phyloP scores from a whole-genome alignment of 2,329 filamentous ascomycete species.

The Aspergillus hiratsukae region DNA sequence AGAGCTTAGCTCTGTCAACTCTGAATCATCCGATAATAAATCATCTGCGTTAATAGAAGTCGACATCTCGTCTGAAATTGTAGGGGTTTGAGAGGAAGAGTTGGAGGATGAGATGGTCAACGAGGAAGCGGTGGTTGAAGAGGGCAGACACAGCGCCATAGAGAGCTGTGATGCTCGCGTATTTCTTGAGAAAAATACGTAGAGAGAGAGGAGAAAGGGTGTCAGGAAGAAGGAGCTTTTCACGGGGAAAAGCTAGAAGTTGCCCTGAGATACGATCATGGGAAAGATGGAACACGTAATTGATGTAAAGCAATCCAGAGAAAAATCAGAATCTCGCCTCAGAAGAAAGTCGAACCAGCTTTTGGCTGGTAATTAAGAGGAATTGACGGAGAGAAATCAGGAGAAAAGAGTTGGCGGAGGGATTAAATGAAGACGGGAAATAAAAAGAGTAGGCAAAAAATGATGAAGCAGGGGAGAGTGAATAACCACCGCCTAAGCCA shows the following conservation, averaged over 20 bases:
- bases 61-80: slow-evolving; percentile 3
- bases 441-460: not conserved
- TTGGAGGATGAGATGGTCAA: slow-evolving; percentile 7
- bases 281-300: not conserved
- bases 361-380: not conserved
- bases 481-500: not conserved
- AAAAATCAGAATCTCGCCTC: not conserved
- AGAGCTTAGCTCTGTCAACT: slow-evolving; percentile 42
- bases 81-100: slow-evolving; percentile 1
- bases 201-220: slow-evolving; percentile 7
- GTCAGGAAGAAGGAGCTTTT: slow-evolving; percentile 6
- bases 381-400: not conserved
- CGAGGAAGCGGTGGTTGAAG: slow-evolving; percentile 7
- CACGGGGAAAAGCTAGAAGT: slow-evolving; percentile 7
- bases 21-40: slow-evolving; percentile 36
- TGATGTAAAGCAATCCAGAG: not conserved
- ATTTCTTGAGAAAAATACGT: slow-evolving; percentile 6
- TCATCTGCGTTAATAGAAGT: slow-evolving; percentile 22
- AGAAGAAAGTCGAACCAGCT: not conserved
- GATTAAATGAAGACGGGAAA: not conserved
- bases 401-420: not conserved
- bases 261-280: not conserved
- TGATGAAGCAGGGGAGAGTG: not conserved
- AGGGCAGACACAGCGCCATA: slow-evolving; percentile 7
- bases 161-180: slow-evolving; percentile 3